phyloP scores from a whole-genome alignment of 2,329 filamentous ascomycete genomes.

The Hymenoscyphus infarciens region DNA sequence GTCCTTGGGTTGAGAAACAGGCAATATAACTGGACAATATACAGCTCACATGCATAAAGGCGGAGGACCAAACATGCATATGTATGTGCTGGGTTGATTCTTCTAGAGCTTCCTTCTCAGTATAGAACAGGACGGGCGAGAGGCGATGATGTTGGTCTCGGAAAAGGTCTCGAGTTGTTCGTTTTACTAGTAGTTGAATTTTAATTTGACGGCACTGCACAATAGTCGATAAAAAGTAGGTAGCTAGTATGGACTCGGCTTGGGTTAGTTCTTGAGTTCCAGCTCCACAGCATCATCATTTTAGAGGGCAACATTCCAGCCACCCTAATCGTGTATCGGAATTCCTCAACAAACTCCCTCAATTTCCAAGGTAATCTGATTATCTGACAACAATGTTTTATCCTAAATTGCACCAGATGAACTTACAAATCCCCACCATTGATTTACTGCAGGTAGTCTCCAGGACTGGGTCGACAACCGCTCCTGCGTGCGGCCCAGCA shows the following conservation, averaged over 20 bases:
- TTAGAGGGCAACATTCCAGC: not conserved
- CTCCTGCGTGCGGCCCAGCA: not conserved
- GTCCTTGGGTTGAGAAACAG: conserved; percentile 7
- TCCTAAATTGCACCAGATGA: not conserved
- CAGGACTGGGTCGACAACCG: no score
- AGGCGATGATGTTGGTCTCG: not conserved
- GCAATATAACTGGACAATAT: conserved; percentile 6
- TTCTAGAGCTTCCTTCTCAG: not conserved
- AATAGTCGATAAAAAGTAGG: not conserved
- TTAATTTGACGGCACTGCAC: not conserved
- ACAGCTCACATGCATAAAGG: conserved; percentile 5
- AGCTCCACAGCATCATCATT: not conserved
- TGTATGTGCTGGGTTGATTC: not conserved
- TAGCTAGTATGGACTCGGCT: not conserved
- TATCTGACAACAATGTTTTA: not conserved
- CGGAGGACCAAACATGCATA: not conserved
- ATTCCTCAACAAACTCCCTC: not conserved
- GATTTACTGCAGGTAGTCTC: not conserved
- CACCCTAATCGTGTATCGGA: not conserved
- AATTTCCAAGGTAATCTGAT: not conserved
- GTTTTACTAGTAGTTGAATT: no score
- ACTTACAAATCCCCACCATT: no score
- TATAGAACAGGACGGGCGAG: not conserved
- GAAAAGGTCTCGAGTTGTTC: not conserved
- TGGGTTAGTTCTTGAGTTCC: not conserved